Evolutionary conservation across 495 filamentous ascomycete genomes (phyloP).

Genomic region (Terfezia boudieri): DNA sequence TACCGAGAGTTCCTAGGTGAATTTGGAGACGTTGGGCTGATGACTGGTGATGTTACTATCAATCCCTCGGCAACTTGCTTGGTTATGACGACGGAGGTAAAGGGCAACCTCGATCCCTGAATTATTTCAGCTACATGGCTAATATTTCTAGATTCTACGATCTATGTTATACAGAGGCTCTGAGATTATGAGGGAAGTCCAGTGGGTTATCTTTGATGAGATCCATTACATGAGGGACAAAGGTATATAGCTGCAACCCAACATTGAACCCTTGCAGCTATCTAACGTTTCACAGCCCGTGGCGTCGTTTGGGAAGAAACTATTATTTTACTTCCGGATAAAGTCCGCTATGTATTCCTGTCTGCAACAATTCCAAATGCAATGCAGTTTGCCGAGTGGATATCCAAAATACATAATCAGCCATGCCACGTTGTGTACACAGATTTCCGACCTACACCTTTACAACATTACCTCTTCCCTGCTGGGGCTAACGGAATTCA

Average conservation of each 20-base stretch:
- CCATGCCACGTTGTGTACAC: slow-evolving; percentile 98
- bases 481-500: slow-evolving; percentile 85
- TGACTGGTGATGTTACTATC: slow-evolving; percentile 98
- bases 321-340: slow-evolving; percentile 88
- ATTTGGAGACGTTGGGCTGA: slow-evolving; percentile 90
- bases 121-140: background rate
- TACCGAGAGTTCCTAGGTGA: slow-evolving; percentile 88
- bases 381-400: slow-evolving; percentile 98
- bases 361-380: slow-evolving; percentile 98
- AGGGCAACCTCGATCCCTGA: background rate
- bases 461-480: slow-evolving; percentile 96
- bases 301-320: slow-evolving; percentile 99
- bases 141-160: slow-evolving; percentile 46
- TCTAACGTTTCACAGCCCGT: slow-evolving; percentile 28
- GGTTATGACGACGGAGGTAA: slow-evolving; percentile 91
- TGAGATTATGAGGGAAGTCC: slow-evolving; percentile 97
- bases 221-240: slow-evolving; percentile 97
- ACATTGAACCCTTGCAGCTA: slow-evolving; percentile 2
- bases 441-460: slow-evolving; percentile 83
- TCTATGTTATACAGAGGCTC: slow-evolving; percentile 97
- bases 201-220: slow-evolving; percentile 94
- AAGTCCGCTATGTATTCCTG: slow-evolving; percentile 93
- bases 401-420: slow-evolving; percentile 86
- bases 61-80: slow-evolving; percentile 94
- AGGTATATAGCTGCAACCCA: slow-evolving; percentile 18